These are phyloP conservation scores for Cercospora janseana DNA, from an alignment of 2,329 filamentous ascomycete genomes.

Conservation along the genomic window DNA sequence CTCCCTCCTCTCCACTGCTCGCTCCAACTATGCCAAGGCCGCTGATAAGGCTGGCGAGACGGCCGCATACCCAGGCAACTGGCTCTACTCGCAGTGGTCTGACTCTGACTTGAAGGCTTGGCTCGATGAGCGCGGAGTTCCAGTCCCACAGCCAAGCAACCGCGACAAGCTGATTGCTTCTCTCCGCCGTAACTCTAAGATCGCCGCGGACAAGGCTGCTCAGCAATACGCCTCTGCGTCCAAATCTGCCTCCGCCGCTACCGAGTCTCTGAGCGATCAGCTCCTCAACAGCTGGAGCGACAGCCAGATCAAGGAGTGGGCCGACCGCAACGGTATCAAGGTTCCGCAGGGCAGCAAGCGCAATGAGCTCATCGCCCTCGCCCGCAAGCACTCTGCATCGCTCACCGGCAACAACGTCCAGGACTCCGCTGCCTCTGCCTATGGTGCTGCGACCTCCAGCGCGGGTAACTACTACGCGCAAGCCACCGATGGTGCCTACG, in stretches of 20 bases:
- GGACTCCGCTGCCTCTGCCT: conserved; percentile 38
- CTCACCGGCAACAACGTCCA: conserved; percentile 58
- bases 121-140: conserved; percentile 84
- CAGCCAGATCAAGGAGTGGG: conserved; percentile 84
- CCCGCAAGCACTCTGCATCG: conserved; percentile 79
- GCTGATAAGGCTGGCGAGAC: conserved; percentile 77
- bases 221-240: conserved; percentile 65
- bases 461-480: conserved; percentile 74
- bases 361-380: conserved; percentile 85
- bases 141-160: conserved; percentile 76
- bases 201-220: conserved; percentile 45
- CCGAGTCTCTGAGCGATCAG: conserved; percentile 74
- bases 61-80: conserved; percentile 84
- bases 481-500: conserved; percentile 64
- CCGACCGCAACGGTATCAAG: conserved; percentile 83
- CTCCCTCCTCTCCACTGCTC: conserved; percentile 71
- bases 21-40: conserved; percentile 74
- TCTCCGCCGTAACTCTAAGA: conserved; percentile 84
- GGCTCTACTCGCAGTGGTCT: conserved; percentile 88
- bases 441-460: conserved; percentile 48
- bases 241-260: conserved; percentile 56
- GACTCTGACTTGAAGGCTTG: conserved; percentile 92
- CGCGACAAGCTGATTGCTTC: conserved; percentile 86
- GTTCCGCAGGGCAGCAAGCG: conserved; percentile 89
- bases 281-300: conserved; percentile 90